A percentile compares a stretch with the other conserved stretches of the same genome.
Conservation (phyloP, 768 basidiomycete species). For the Wakefieldia striispora region DNA sequence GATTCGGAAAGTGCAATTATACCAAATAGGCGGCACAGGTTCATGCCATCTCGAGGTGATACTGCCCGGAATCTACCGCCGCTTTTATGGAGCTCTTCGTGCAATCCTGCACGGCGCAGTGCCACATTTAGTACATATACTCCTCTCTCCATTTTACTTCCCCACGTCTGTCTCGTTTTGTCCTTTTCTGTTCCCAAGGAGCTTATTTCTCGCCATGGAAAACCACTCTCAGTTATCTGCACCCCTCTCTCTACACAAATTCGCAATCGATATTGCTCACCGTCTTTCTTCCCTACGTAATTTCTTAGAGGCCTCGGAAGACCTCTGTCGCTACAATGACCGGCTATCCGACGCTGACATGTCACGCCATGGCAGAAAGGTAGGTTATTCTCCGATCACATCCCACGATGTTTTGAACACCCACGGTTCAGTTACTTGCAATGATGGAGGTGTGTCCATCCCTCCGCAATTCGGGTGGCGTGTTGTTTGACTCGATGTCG, state of each 20-base stretch:
- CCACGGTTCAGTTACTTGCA: slow-evolving; percentile 42
- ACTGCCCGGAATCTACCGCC: slow-evolving; percentile 37
- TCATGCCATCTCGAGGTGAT: too few species aligned
- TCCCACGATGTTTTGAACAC: slow-evolving; percentile 2
- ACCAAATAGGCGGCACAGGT: slow-evolving; percentile 15
- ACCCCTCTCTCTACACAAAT: slow-evolving; percentile 21
- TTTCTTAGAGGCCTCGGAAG: slow-evolving; percentile 30
- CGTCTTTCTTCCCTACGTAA: slow-evolving; percentile 29
- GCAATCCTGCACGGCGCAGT: slow-evolving; percentile 14
- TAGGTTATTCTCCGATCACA: neutral
- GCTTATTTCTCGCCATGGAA: slow-evolving; percentile 16
- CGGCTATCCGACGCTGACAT: slow-evolving; percentile 20
- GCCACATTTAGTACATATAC: slow-evolving; percentile 28
- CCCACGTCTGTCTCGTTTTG: slow-evolving; percentile 5
- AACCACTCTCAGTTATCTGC: slow-evolving; percentile 9
- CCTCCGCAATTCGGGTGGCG: slow-evolving; percentile 1
- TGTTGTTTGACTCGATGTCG: neutral
- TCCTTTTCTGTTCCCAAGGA: slow-evolving; percentile 19
- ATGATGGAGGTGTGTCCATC: slow-evolving; percentile 48
- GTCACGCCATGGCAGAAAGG: slow-evolving; percentile 29
- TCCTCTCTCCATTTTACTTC: slow-evolving; percentile 12
- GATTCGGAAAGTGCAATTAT: neutral
- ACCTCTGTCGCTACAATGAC: slow-evolving; percentile 20
- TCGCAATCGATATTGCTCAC: slow-evolving; percentile 28
- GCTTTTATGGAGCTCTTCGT: slow-evolving; percentile 21